Conservation (phyloP, 345 rosid species). For the Reutealis trisperma region DNA sequence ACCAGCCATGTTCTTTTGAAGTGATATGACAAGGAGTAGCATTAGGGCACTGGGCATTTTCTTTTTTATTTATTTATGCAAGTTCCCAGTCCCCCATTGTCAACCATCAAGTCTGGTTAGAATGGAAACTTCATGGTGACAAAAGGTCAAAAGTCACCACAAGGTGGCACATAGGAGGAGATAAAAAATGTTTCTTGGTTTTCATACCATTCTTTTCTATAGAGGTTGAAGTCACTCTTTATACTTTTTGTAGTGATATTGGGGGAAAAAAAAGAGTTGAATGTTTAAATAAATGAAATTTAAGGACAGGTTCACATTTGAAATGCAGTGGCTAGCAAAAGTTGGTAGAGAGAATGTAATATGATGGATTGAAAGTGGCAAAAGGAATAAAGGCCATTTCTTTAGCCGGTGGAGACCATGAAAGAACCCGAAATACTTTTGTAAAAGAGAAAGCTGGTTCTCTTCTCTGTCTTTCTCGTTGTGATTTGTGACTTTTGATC, state of each 20-base stretch:
- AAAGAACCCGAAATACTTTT: constrained; percentile 12
- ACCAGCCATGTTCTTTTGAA: too few species aligned
- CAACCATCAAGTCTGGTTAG: too few species aligned
- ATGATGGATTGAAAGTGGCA: constrained; percentile 40
- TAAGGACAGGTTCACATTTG: background rate
- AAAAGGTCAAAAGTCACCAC: background rate
- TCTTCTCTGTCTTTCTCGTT: background rate
- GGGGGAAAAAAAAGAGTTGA: background rate
- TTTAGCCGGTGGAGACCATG: constrained; percentile 42
- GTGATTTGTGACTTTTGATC: constrained; percentile 15
- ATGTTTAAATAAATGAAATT: background rate
- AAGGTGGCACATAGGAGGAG: background rate
- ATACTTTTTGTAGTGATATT: too few species aligned
- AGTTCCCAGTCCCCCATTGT: too few species aligned
- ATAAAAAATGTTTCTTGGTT: background rate
- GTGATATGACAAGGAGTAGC: background rate
- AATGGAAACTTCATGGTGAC: constrained; percentile 6
- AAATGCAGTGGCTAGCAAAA: too few species aligned
- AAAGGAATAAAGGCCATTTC: constrained; percentile 53
- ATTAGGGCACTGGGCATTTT: background rate
- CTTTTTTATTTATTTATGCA: background rate
- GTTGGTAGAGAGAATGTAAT: background rate
- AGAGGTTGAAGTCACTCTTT: background rate
- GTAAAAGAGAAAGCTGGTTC: constrained; percentile 33
- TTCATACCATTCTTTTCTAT: background rate